phyloP scores from a whole-genome alignment of 2,329 filamentous ascomycete genomes.

The Clathrospora elynae region DNA sequence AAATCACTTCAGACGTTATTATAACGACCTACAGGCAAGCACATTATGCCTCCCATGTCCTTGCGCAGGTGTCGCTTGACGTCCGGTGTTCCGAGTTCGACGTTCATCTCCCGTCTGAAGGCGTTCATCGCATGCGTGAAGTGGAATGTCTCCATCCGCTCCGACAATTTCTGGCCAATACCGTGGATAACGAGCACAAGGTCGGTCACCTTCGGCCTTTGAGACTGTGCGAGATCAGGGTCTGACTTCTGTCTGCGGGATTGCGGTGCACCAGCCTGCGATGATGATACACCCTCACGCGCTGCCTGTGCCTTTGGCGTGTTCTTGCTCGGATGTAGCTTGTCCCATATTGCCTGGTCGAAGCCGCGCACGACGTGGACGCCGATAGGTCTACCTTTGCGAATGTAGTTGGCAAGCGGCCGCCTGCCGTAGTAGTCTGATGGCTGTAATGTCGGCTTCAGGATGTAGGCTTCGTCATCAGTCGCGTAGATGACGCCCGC shows the following conservation, averaged over 20 bases:
- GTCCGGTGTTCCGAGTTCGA: slow-evolving; percentile 74
- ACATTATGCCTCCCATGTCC: slow-evolving; percentile 88
- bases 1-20: not conserved
- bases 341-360: slow-evolving; percentile 75
- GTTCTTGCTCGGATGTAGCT: slow-evolving; percentile 64
- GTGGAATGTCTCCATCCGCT: slow-evolving; percentile 93
- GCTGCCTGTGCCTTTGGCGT: slow-evolving; percentile 50
- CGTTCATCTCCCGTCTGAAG: slow-evolving; percentile 82
- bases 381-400: slow-evolving; percentile 80
- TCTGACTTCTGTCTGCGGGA: slow-evolving; percentile 49
- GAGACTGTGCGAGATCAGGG: slow-evolving; percentile 68
- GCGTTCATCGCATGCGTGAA: slow-evolving; percentile 96
- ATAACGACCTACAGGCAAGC: slow-evolving; percentile 65
- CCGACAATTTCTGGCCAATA: slow-evolving; percentile 94
- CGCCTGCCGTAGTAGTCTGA: slow-evolving; percentile 82
- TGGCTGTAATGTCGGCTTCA: slow-evolving; percentile 83
- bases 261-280: slow-evolving; percentile 52
- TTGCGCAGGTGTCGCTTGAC: slow-evolving; percentile 77
- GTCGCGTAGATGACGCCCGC: slow-evolving; percentile 90
- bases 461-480: slow-evolving; percentile 74
- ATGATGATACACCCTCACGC: slow-evolving; percentile 52
- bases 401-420: slow-evolving; percentile 78
- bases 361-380: slow-evolving; percentile 91
- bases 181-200: slow-evolving; percentile 90
- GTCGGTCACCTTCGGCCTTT: slow-evolving; percentile 76